Evolutionary conservation across 2,329 filamentous ascomycete species (phyloP).

Genomic region (Diaporthe citrichinensis): DNA sequence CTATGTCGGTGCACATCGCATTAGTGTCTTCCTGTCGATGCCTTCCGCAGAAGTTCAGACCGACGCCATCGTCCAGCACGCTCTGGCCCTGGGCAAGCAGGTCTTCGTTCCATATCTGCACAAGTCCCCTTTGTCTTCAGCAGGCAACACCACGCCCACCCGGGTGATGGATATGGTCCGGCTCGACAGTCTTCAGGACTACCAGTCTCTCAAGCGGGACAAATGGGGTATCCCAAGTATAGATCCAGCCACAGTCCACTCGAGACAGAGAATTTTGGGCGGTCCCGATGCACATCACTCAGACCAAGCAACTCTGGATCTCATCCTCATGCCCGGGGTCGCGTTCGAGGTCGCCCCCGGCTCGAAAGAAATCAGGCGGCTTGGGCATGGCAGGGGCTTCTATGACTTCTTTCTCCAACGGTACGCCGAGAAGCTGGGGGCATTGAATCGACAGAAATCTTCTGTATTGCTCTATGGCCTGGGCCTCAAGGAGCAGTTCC

Average conservation of each 20-base stretch:
- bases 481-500: constrained; percentile 87
- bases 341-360: constrained; percentile 81
- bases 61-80: constrained; percentile 83
- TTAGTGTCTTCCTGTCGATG: constrained; percentile 96
- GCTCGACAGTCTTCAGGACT: constrained; percentile 80
- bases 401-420: constrained; percentile 93
- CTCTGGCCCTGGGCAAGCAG: constrained; percentile 81
- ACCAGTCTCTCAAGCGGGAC: constrained; percentile 81
- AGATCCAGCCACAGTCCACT: constrained; percentile 72
- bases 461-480: constrained; percentile 77
- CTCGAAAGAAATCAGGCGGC: constrained; percentile 73
- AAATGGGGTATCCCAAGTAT: constrained; percentile 97
- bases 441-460: constrained; percentile 50
- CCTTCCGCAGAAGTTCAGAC: constrained; percentile 89
- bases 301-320: constrained; percentile 73
- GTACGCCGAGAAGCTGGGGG: constrained; percentile 66
- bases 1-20: constrained; percentile 79
- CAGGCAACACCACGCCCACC: constrained; percentile 66
- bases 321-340: constrained; percentile 93
- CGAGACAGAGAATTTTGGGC: constrained; percentile 81
- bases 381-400: constrained; percentile 96
- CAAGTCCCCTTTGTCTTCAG: constrained; percentile 61
- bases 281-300: constrained; percentile 63
- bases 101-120: constrained; percentile 95
- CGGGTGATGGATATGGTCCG: constrained; percentile 96